Base-by-base conservation (phyloP, 2,329 filamentous ascomycete genomes). In the Fusarium poae region DNA sequence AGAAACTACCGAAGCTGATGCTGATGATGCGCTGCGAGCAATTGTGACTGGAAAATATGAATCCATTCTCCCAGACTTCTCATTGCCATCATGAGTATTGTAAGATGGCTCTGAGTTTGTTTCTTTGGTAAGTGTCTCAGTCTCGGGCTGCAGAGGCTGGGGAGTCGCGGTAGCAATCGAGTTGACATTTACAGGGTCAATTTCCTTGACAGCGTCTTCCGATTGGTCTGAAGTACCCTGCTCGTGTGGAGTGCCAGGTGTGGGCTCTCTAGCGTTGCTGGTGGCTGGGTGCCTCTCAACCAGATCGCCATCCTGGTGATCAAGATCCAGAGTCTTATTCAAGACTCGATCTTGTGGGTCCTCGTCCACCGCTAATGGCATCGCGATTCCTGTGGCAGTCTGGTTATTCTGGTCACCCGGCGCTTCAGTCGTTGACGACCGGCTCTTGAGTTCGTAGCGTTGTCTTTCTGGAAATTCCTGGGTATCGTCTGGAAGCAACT, bases 401-500 rank as follows among this genome's bases (percentile, higher is more conserved):
- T 66, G 29, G 37, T 65, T 58, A 44, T 62, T 58, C 50, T 59
- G 49, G 35, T 62, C 54, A 21, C 62, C 60, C n/a, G n/a, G 30
- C 44, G 34, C 40, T 56, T 58, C 68, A 64, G 49, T 56, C 57
- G 45, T 46, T 21, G 42, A 60, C 44, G 51, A 57, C 63, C 55
- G 66, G 50, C 34, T 58, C 44, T 65, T 64, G 75, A 74, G 64
- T 72, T 54, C 69, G 43, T 65, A 53, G 57, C 55, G 55, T 48
- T 54, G 60, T 46, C 35, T 59, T 44, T 67, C 62, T 51, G 70
- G 67, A 57, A 66, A 62, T 66, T 61, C 62, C 62, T 71, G 69
- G 72, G 63, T 71, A 71, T 72, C 68, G 43, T 73, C 61, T 67
- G 72, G 72, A 72, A 68, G 52, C 54, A 77, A 74, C 61, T 67